Evolutionary conservation across 257 asterid genomes (phyloP).

Genomic region (Solanum piurae): DNA sequence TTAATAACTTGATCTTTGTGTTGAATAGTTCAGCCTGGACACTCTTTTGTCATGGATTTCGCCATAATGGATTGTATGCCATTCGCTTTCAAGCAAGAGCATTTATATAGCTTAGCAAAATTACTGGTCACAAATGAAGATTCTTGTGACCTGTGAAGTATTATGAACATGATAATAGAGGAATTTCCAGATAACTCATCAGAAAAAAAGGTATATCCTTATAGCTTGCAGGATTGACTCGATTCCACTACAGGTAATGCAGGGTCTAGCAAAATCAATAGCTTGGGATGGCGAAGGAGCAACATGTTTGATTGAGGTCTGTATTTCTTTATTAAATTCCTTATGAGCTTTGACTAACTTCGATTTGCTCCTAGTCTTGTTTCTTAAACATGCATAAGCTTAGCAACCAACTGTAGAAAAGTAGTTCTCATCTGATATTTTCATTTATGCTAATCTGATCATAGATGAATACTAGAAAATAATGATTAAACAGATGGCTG

Average conservation of each 20-base stretch:
- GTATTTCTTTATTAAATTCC: conserved; percentile 4
- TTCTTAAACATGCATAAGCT: background rate
- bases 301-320: conserved; percentile 94
- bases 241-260: conserved; percentile 68
- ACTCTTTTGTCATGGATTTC: background rate
- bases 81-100: background rate
- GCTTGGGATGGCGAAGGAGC: conserved; percentile 99
- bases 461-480: background rate
- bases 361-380: background rate
- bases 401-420: background rate
- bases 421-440: background rate
- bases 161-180: background rate
- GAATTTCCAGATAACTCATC: background rate
- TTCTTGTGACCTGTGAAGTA: background rate
- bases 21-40: background rate
- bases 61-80: background rate
- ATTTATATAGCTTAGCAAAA: background rate
- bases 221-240: background rate
- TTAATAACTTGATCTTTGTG: background rate
- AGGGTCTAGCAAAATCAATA: conserved; percentile 94
- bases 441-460: background rate
- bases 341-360: background rate
- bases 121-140: background rate
- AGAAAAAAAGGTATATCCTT: background rate
- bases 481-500: background rate